Base-by-base conservation (phyloP, 768 basidiomycete species). In the Cubamyces sp. region DNA sequence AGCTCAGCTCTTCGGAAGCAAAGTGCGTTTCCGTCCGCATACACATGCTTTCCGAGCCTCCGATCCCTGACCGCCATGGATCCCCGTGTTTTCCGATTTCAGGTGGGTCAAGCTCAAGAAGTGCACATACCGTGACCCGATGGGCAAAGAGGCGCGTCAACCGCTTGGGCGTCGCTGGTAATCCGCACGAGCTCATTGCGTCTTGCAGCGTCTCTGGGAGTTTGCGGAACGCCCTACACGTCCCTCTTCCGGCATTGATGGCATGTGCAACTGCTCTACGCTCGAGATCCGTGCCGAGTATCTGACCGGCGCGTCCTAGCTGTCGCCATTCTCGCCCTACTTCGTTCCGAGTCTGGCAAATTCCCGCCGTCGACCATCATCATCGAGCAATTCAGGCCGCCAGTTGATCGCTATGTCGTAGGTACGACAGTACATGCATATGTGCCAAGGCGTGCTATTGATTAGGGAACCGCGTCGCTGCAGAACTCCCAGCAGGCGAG, bases 331-430 rank as follows among this genome's bases (percentile, higher is more conserved):
- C 77, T 97, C 5, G 87, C 93, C 15, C 76, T 97, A 26, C 79
- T 98, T 47, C 83, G 84, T 39, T 94, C 94, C 46, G 86, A 86
- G 73, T 85, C 83, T 8, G 79, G 83, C 62, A 82, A 84, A 3
- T 94, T 93, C 68, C 87, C 86, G 4, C 73, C 82, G 5, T 92
- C 91, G 1, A 94, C 91, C 4, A 82, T 96, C 56, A 79, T 98
- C 66, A 86, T 97, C 68, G 93, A 96, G 70, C 96, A 97, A 72
- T 98, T 90, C 73, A 86, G 96, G 25, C 94, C 96, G 0, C 93
- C 96, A 0, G 81, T 94, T 48, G 89, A 84, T 68, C 87, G 86
- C 64, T 81, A 83, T 64, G 82, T 91, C 61, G 81, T 96, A 61
- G 94, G 92, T 86, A 28, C 5, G 72, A 39, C 9, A n/a, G 6